These are phyloP conservation scores for Melampsora larici-populina DNA, from an alignment of 1,284 basidiomycete species.

Conservation along the genomic window DNA sequence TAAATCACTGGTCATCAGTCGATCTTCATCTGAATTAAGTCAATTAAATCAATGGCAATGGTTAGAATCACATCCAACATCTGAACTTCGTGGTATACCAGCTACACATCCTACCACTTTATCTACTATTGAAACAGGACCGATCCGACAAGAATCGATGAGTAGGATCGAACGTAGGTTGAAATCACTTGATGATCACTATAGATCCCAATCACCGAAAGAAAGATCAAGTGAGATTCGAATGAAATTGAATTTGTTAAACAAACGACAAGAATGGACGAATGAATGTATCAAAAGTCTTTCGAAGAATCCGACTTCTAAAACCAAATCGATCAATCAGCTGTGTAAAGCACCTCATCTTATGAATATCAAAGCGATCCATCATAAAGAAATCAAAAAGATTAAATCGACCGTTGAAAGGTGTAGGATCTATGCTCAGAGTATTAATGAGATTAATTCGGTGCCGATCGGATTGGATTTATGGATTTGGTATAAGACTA, in stretches of 20 bases:
- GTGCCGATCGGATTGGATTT: constrained; percentile 24
- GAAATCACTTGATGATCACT: constrained; percentile 13
- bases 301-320: neutral
- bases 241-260: constrained; percentile 5
- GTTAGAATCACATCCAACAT: constrained; percentile 21
- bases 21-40: constrained; percentile 29
- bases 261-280: constrained; percentile 12
- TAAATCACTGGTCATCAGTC: constrained; percentile 7
- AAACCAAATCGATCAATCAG: neutral
- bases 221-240: neutral
- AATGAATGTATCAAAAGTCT: neutral
- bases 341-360: neutral
- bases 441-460: constrained; percentile 18
- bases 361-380: constrained; percentile 13
- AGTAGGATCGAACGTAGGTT: constrained; percentile 11
- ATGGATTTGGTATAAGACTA: constrained; percentile 35
- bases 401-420: constrained; percentile 19
- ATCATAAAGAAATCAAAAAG: constrained; percentile 22
- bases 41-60: constrained; percentile 36
- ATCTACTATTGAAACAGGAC: too few species aligned
- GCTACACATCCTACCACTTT: too few species aligned
- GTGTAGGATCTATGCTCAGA: constrained; percentile 18
- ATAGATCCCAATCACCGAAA: neutral
- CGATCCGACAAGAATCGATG: too few species aligned
- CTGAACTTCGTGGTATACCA: neutral